Conservation (phyloP, 2,329 filamentous ascomycete genomes). For the Bertia moriformis region DNA sequence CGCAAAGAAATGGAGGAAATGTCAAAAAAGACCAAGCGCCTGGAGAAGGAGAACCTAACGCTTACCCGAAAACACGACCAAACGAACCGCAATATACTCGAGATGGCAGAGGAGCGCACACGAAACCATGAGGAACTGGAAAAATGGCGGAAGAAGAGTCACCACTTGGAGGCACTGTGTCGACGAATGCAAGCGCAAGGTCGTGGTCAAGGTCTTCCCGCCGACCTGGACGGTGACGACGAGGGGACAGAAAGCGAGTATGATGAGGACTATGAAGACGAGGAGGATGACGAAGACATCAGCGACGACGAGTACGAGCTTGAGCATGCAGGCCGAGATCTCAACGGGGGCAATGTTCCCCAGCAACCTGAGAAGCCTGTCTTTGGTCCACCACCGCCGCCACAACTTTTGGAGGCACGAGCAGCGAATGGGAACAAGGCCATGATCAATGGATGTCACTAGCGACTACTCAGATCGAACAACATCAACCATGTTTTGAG, state of each 20-base stretch:
- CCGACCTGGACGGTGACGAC: constrained; percentile 36
- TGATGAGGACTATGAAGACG: constrained; percentile 49
- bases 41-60: constrained; percentile 90
- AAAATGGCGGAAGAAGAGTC: constrained; percentile 66
- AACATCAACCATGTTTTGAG: too few species aligned
- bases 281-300: constrained; percentile 46
- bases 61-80: constrained; percentile 86
- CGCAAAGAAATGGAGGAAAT: constrained; percentile 99
- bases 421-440: neutral
- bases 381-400: neutral
- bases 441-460: neutral
- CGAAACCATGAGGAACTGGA: constrained; percentile 23
- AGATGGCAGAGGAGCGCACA: constrained; percentile 82
- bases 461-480: too few species aligned
- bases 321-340: constrained; percentile 32
- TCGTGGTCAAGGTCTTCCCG: constrained; percentile 55
- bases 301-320: constrained; percentile 52
- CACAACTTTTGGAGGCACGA: neutral
- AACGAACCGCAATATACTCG: constrained; percentile 85
- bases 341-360: neutral
- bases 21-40: constrained; percentile 93
- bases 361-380: neutral
- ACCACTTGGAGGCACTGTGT: constrained; percentile 86
- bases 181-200: constrained; percentile 93
- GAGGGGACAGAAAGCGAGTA: constrained; percentile 40